A percentile compares a stretch with the other conserved stretches of the same genome.
Conservation (phyloP, 371 early-diverging fungal species). For the Syncephalis plumigaleata region DNA sequence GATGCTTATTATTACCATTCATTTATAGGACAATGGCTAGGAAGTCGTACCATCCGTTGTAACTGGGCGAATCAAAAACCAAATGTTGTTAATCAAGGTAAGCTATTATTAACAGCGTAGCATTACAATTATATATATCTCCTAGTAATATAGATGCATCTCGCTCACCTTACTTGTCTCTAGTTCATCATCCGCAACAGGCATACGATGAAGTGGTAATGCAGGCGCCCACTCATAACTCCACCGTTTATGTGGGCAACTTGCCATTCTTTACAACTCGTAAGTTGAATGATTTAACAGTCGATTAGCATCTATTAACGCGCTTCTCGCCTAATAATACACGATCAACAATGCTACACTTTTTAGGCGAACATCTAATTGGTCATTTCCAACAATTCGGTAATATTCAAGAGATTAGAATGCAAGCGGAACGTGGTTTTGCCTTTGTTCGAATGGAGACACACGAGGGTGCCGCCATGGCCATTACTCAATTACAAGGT, state of each 20-base stretch:
- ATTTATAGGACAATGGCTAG: conserved; percentile 22
- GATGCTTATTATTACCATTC: background rate
- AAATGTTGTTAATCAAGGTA: background rate
- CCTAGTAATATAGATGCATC: no score
- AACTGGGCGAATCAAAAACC: conserved; percentile 74
- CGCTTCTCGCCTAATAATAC: background rate
- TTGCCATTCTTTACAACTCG: conserved; percentile 54
- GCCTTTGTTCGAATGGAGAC: conserved; percentile 71
- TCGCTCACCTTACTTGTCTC: no score
- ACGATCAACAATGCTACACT: background rate
- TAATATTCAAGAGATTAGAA: conserved; percentile 48
- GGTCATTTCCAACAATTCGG: conserved; percentile 63
- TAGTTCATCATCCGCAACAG: conserved; percentile 14
- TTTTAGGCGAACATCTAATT: conserved; percentile 45
- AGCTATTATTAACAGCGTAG: background rate
- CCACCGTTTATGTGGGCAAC: conserved; percentile 83
- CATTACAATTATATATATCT: background rate
- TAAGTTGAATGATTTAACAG: conserved; percentile 12
- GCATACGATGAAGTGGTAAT: conserved; percentile 50
- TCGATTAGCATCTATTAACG: no score
- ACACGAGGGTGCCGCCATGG: conserved; percentile 74
- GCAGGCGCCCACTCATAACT: conserved; percentile 62
- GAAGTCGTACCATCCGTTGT: conserved; percentile 37
- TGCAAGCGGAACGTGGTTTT: conserved; percentile 81
- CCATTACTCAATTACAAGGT: conserved; percentile 65